Percentiles rank a stretch among this genome's conserved stretches.
phyloP scores from a whole-genome alignment of 1,284 basidiomycete genomes.

The Fomitiporia mediterranea region DNA sequence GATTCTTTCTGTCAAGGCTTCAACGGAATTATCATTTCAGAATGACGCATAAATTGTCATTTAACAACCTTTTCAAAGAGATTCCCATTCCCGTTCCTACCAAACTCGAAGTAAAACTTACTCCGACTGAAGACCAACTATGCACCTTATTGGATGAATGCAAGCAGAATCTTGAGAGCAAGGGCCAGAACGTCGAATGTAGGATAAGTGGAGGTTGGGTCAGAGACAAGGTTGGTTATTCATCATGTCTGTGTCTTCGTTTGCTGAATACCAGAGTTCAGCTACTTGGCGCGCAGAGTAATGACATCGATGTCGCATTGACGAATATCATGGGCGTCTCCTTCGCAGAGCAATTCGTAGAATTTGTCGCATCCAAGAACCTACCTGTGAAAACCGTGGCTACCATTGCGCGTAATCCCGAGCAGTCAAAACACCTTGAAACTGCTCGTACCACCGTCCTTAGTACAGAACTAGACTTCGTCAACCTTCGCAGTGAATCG shows the following conservation, averaged over 20 bases:
- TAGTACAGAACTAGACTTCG: constrained; percentile 88
- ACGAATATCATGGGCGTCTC: constrained; percentile 85
- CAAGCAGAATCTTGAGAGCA: constrained; percentile 45
- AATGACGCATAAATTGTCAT: constrained; percentile 11
- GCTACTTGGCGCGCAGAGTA: constrained; percentile 80
- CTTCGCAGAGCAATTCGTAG: constrained; percentile 81
- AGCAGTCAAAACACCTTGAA: constrained; percentile 97
- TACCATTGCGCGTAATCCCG: constrained; percentile 91
- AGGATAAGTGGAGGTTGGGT: constrained; percentile 97
- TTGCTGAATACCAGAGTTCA: constrained; percentile 32
- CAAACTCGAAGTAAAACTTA: constrained; percentile 39
- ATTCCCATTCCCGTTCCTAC: constrained; percentile 10
- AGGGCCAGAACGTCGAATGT: constrained; percentile 60
- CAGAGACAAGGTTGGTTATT: constrained; percentile 79
- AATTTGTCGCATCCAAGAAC: constrained; percentile 58
- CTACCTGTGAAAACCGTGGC: constrained; percentile 59
- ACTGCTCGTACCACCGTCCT: constrained; percentile 88
- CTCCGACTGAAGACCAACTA: constrained; percentile 50
- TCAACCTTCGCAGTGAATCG: constrained; percentile 91
- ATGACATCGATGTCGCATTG: constrained; percentile 94
- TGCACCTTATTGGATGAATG: constrained; percentile 70
- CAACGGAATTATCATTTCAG: neutral
- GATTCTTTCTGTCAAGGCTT: constrained; percentile 1
- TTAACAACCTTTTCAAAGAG: constrained; percentile 11
- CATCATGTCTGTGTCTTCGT: constrained; percentile 19